phyloP scores from a whole-genome alignment of 2,329 filamentous ascomycete genomes.

The Leptographium procerum region DNA sequence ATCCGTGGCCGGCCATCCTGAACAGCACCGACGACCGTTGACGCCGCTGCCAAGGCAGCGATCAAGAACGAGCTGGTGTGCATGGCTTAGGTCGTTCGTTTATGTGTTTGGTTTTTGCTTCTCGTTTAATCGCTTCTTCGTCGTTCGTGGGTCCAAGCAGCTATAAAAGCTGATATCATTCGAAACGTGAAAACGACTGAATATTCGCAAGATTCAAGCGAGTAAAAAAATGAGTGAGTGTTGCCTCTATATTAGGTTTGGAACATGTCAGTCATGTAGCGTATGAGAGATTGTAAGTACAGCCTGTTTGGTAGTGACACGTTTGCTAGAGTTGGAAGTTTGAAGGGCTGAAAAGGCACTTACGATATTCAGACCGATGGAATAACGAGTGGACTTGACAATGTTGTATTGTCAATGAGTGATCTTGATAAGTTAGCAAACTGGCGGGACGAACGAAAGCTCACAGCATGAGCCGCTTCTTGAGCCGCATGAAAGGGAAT shows the following conservation, averaged over 20 bases:
- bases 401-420: slow-evolving; percentile 33
- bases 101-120: neutral
- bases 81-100: slow-evolving; percentile 29
- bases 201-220: slow-evolving; percentile 5
- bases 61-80: slow-evolving; percentile 36
- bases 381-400: slow-evolving; percentile 51
- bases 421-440: slow-evolving; percentile 17
- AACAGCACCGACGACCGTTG: slow-evolving; percentile 29
- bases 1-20: slow-evolving; percentile 34
- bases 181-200: slow-evolving; percentile 5
- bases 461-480: neutral
- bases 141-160: neutral
- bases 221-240: slow-evolving; percentile 2
- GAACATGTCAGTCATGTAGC: neutral
- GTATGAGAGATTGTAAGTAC: neutral
- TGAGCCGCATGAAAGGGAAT: neutral
- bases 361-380: slow-evolving; percentile 35
- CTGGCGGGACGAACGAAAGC: slow-evolving; percentile 8
- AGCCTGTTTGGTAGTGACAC: neutral
- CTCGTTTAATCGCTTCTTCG: neutral
- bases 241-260: neutral
- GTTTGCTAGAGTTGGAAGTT: neutral
- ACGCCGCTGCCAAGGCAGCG: slow-evolving; percentile 36
- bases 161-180: neutral
- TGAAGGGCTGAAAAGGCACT: slow-evolving; percentile 14